A percentile compares a stretch with the other conserved stretches of the same genome.
Conservation (phyloP, 352 stramenopile species). For the Globisporangium paroecandrum region DNA sequence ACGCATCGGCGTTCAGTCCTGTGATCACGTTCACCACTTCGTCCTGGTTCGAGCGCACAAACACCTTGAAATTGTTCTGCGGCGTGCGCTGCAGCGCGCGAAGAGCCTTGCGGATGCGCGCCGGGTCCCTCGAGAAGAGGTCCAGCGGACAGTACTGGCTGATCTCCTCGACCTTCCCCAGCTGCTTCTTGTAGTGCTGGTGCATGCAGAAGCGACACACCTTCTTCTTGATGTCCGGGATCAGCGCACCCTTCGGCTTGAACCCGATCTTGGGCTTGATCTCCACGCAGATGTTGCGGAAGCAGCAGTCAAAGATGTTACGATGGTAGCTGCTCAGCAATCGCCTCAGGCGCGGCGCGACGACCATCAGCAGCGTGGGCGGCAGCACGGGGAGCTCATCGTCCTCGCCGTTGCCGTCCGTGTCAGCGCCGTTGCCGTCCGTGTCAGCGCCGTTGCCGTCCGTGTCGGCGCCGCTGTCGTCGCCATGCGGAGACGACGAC, state of each 20-base stretch:
- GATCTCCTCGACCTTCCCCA: conserved; percentile 75
- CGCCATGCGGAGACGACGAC: background rate
- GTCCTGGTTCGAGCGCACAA: conserved; percentile 77
- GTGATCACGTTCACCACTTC: conserved; percentile 80
- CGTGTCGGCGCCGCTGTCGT: conserved; percentile 11
- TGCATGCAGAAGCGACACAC: conserved; percentile 89
- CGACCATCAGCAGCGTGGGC: conserved; percentile 3
- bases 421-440: too few relatives aligned
- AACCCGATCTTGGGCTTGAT: conserved; percentile 88
- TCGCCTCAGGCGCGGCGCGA: conserved; percentile 19
- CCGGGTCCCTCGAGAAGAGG: conserved; percentile 68
- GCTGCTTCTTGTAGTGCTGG: conserved; percentile 76
- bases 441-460: conserved; percentile 10
- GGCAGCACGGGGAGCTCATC: conserved; percentile 18
- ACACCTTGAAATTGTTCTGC: conserved; percentile 90
- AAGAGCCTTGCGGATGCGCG: conserved; percentile 56
- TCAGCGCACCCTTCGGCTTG: conserved; percentile 51
- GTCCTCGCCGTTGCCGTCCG: conserved; percentile 18
- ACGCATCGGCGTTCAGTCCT: conserved; percentile 56
- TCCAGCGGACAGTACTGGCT: conserved; percentile 83
- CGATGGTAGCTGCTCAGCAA: conserved; percentile 36
- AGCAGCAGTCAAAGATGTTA: conserved; percentile 84
- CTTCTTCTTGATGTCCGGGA: conserved; percentile 53
- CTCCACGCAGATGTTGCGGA: conserved; percentile 84
- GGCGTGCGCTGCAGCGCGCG: conserved; percentile 68